Evolutionary conservation across 768 basidiomycete species (phyloP).

Genomic region (Tephrocybe sp.): DNA sequence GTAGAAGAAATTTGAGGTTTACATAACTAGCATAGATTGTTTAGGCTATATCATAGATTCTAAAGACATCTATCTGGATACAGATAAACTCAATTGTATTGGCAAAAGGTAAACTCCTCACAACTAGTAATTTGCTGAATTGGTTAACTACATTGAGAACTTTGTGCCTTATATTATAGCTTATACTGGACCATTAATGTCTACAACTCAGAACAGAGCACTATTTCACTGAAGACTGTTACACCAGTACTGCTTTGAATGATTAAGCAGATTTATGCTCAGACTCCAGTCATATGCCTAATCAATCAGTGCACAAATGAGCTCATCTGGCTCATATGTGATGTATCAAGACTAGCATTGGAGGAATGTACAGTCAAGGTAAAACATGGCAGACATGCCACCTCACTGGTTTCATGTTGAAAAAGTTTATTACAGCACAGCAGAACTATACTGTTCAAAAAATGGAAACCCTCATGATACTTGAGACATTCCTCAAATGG

Average conservation of each 20-base stretch:
- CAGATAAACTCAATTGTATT: background rate
- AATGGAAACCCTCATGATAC: background rate
- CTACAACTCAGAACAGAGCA: slow-evolving; percentile 2
- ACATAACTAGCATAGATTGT: background rate
- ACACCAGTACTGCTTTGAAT: slow-evolving; percentile 2
- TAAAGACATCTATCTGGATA: background rate
- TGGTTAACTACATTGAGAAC: slow-evolving; percentile 1
- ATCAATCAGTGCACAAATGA: background rate
- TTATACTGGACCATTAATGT: slow-evolving; percentile 4
- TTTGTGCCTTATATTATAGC: background rate
- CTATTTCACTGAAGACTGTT: background rate
- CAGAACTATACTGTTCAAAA: slow-evolving; percentile 1
- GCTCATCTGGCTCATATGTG: background rate
- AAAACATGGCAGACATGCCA: background rate
- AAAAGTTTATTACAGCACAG: background rate
- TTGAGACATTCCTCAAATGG: background rate
- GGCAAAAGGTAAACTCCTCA: background rate
- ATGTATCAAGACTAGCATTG: background rate
- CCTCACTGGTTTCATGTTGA: slow-evolving; percentile 1
- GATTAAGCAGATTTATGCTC: background rate
- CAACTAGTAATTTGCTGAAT: background rate
- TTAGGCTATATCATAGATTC: background rate
- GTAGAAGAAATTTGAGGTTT: background rate
- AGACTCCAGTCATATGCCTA: background rate
- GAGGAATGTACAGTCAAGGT: background rate